Base-by-base conservation (phyloP, 352 stramenopile species). In the Pythium pectinolyticum region DNA sequence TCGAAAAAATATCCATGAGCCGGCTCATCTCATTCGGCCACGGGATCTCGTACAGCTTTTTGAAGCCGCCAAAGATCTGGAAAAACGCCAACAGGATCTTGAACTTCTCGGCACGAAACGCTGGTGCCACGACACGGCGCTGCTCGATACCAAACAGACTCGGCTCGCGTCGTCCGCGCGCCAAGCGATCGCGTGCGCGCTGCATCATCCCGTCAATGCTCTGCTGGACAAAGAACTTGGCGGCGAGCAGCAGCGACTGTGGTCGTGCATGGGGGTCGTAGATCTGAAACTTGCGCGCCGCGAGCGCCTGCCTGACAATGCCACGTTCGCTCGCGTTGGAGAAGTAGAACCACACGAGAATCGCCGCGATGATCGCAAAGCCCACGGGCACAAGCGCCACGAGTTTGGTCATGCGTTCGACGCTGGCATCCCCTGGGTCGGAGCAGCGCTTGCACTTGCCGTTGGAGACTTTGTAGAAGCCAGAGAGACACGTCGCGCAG, bases 11-110 rank as follows among this genome's bases (percentile, higher is more conserved):
- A 43, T 89, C 80, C 74, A 92, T 82, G 31, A 90, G 72, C 0
- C 53, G 57, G 22, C 71, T 86, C 74, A 90, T 82, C 1, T 66
- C 68, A 34, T 75, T 69, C 2, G 83, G 79, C 83, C 79, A 92
- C 34, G 76, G 72, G 32, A 92, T 87, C 56, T 90, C 77, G 56
- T 92, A 92, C 8, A 84, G 68, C 32, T 84, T 77, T 49, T 92
- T 90, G 57, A 89, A 89, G 41, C 80, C 77, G 3, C 80, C 79
- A 46, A 92, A 80, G 32, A 92, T 73, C 60, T 92, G 83, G 57
- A 92, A 90, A 59, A 90, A 92, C 11, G 73, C 78, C 14, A 92
- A 58, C 61, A 92, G 53, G 34, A 92, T 92, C 68, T 92, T 92
- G 49, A 92, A 83, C 52, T 92, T 92, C 30, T 92, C 83, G 3